Percentiles rank a stretch among this genome's conserved stretches.
Evolutionary conservation across 106 monocot genomes (phyloP).

Genomic region (Platanthera guangdongensis): DNA sequence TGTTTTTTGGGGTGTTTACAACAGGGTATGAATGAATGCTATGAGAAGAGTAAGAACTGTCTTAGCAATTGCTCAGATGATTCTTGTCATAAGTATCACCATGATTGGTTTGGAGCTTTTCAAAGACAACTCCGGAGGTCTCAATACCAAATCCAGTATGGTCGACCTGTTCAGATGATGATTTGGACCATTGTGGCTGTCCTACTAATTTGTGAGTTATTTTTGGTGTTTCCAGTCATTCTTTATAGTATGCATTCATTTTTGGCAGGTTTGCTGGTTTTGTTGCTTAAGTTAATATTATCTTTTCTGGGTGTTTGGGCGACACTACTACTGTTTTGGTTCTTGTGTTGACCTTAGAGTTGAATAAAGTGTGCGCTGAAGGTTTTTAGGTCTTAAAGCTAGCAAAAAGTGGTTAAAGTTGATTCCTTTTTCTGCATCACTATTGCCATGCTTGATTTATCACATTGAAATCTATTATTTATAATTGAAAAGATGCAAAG

Average conservation of each 20-base stretch:
- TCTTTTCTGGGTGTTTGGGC: background rate
- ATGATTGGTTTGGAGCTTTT: conserved; percentile 43
- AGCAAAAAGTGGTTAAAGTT: background rate
- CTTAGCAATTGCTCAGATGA: conserved; percentile 35
- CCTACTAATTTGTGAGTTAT: conserved; percentile 36
- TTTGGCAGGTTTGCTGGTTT: background rate
- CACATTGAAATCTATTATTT: background rate
- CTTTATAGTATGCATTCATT: background rate
- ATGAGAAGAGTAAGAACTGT: conserved; percentile 48
- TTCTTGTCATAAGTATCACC: conserved; percentile 31
- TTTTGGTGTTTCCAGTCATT: background rate
- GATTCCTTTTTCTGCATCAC: background rate
- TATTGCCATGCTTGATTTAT: background rate
- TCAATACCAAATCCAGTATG: conserved; percentile 58
- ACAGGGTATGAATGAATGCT: conserved; percentile 34
- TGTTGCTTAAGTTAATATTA: background rate
- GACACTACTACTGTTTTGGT: background rate
- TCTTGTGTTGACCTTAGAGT: background rate
- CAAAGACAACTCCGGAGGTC: conserved; percentile 57
- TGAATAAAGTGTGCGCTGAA: background rate
- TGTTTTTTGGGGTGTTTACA: background rate
- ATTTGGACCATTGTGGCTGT: conserved; percentile 20
- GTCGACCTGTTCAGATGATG: conserved; percentile 27
- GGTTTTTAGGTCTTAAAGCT: background rate
- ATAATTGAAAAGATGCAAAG: background rate